phyloP scores from a whole-genome alignment of 352 stramenopile species.

The Peronosclerospora sorghi region DNA sequence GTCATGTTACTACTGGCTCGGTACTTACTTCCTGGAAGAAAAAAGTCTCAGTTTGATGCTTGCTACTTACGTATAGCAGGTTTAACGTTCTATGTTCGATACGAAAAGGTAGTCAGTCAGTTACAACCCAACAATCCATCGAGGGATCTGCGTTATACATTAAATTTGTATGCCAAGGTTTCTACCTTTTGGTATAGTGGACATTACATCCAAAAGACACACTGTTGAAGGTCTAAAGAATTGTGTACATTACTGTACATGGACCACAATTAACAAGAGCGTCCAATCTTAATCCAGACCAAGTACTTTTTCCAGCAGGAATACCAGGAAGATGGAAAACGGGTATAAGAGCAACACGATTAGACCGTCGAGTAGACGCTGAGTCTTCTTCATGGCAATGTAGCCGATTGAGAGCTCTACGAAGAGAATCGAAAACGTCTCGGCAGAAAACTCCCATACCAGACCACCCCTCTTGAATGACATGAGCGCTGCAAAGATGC shows the following conservation, averaged over 20 bases:
- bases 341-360: conserved; percentile 89
- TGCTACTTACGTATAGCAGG: no score
- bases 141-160: conserved; percentile 16
- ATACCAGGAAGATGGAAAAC: conserved; percentile 87
- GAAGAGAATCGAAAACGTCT: conserved; percentile 94
- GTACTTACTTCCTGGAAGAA: not conserved
- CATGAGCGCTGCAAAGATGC: conserved; percentile 96
- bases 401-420: conserved; percentile 87
- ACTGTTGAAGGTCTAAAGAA: no score
- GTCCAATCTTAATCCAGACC: conserved; percentile 77
- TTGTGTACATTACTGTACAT: no score
- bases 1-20: conserved; percentile 31
- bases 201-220: not conserved
- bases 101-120: conserved; percentile 23
- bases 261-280: no score
- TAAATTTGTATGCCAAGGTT: conserved; percentile 4
- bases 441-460: conserved; percentile 96
- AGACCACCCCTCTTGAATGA: conserved; percentile 87
- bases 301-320: conserved; percentile 86
- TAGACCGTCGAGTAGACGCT: conserved; percentile 76
- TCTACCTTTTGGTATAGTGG: conserved; percentile 8
- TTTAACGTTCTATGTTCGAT: conserved; percentile 2
- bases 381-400: conserved; percentile 77
- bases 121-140: conserved; percentile 23
- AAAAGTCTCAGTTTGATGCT: not conserved